Evolutionary conservation across 768 basidiomycete genomes (phyloP).

Genomic region (Chalciporus sphaerocephalus): DNA sequence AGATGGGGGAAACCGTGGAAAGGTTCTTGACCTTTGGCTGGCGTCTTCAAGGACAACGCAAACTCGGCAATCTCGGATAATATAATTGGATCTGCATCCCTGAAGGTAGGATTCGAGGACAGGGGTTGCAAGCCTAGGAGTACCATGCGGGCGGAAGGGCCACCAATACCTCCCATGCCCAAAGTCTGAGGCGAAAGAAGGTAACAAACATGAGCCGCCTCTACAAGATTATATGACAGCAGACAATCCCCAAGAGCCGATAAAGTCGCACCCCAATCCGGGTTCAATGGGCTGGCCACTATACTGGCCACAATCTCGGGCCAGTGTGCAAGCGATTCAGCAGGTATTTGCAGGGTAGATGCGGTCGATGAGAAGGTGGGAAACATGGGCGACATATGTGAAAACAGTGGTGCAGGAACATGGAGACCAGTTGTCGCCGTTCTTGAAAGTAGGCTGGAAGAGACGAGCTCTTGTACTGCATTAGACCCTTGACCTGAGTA

Average conservation of each 20-base stretch:
- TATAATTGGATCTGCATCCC: constrained; percentile 71
- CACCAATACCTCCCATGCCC: constrained; percentile 64
- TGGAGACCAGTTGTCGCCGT: constrained; percentile 37
- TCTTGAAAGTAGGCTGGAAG: constrained; percentile 49
- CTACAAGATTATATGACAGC: constrained; percentile 61
- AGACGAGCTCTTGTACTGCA: constrained; percentile 76
- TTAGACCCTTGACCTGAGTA: constrained; percentile 79
- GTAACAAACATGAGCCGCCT: constrained; percentile 91
- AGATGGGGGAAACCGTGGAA: constrained; percentile 81
- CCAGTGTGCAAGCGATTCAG: constrained; percentile 72
- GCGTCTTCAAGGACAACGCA: constrained; percentile 70
- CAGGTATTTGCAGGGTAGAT: constrained; percentile 46
- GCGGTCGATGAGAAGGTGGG: constrained; percentile 54
- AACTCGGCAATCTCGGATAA: constrained; percentile 92
- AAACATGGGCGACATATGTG: constrained; percentile 53
- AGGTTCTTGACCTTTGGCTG: constrained; percentile 78
- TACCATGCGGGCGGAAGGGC: constrained; percentile 60
- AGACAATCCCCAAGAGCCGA: constrained; percentile 84
- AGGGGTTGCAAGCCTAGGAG: constrained; percentile 71
- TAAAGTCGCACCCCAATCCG: constrained; percentile 69
- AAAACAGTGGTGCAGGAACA: constrained; percentile 29
- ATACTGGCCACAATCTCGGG: constrained; percentile 83
- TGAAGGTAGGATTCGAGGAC: constrained; percentile 44
- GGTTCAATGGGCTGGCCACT: constrained; percentile 59
- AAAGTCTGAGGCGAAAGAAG: constrained; percentile 82